Evolutionary conservation across 1,284 basidiomycete species (phyloP).

Genomic region (Pascua sp.): DNA sequence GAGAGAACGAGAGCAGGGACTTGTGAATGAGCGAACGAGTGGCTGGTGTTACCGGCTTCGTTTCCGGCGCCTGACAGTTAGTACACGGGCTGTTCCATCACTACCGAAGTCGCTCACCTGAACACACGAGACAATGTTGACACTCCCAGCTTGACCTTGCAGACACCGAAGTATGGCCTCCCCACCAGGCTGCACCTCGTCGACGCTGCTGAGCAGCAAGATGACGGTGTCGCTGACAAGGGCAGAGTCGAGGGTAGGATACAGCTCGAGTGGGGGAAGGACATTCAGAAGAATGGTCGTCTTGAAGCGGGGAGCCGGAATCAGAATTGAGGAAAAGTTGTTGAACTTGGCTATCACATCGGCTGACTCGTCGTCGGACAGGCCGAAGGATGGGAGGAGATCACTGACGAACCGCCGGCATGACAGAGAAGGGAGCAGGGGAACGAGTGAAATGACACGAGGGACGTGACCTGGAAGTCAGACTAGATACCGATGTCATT

Average conservation of each 20-base stretch:
- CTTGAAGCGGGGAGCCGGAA: conserved; percentile 81
- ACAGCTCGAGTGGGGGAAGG: conserved; percentile 66
- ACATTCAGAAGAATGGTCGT: conserved; percentile 82
- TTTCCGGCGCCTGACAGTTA: conserved; percentile 33
- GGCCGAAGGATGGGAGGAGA: conserved; percentile 65
- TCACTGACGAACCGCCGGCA: conserved; percentile 68
- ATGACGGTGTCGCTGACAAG: conserved; percentile 88
- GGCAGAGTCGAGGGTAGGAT: conserved; percentile 77
- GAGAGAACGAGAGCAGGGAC: conserved; percentile 84
- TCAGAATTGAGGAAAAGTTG: conserved; percentile 58
- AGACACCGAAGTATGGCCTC: conserved; percentile 86
- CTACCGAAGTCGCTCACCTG: conserved; percentile 42
- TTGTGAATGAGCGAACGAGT: conserved; percentile 62
- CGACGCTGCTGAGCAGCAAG: conserved; percentile 60
- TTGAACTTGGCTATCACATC: conserved; percentile 15
- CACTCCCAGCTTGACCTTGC: conserved; percentile 66
- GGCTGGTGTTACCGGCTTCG: conserved; percentile 57
- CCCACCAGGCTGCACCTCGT: conserved; percentile 62
- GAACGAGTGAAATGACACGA: conserved; percentile 50
- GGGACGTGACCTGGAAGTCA: conserved; percentile 44
- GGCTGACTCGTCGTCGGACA: conserved; percentile 54
- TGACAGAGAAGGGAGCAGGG: conserved; percentile 50
- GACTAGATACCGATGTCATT: not conserved
- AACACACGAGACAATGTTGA: conserved; percentile 58
- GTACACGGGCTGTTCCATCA: not conserved